A percentile compares a stretch with the other conserved stretches of the same genome.
Evolutionary conservation across 345 rosid species (phyloP).

Genomic region (Lepidium sativum): DNA sequence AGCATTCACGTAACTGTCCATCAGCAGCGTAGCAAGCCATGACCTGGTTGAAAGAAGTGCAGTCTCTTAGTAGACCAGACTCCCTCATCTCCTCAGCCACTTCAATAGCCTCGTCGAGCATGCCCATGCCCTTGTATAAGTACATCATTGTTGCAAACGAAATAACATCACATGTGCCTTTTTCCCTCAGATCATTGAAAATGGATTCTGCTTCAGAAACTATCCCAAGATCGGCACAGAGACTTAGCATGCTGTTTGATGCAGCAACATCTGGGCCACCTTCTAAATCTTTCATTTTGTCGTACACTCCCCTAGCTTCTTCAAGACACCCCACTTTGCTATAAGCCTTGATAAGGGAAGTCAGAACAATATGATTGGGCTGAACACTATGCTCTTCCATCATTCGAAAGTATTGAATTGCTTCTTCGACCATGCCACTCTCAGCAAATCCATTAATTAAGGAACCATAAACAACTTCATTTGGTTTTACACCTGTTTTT

Average conservation of each 20-base stretch:
- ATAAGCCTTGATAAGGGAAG: conserved; percentile 85
- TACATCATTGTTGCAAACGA: conserved; percentile 79
- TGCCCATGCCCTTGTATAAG: conserved; percentile 68
- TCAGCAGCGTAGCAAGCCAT: conserved; percentile 64
- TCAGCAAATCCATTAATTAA: conserved; percentile 84
- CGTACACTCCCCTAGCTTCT: conserved; percentile 52
- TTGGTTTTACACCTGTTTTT: conserved; percentile 56
- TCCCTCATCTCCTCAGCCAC: conserved; percentile 83
- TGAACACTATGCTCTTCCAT: conserved; percentile 56
- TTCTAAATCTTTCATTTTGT: conserved; percentile 54
- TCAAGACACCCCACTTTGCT: conserved; percentile 65
- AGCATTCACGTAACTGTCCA: conserved; percentile 62
- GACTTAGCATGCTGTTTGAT: conserved; percentile 68
- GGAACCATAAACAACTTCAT: conserved; percentile 77
- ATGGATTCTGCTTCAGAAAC: conserved; percentile 61
- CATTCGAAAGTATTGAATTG: conserved; percentile 45
- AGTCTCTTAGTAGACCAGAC: conserved; percentile 53
- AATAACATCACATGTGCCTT: conserved; percentile 58
- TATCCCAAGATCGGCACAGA: conserved; percentile 75
- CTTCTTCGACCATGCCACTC: conserved; percentile 56
- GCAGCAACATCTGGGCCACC: conserved; percentile 71
- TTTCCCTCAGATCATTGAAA: conserved; percentile 44
- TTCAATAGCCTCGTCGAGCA: conserved; percentile 76
- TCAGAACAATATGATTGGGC: conserved; percentile 64
- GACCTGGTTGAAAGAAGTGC: conserved; percentile 57